Percentiles rank a stretch among this genome's conserved stretches.
Conservation (phyloP, 306 rosid species). For the Castanospermum australe region DNA sequence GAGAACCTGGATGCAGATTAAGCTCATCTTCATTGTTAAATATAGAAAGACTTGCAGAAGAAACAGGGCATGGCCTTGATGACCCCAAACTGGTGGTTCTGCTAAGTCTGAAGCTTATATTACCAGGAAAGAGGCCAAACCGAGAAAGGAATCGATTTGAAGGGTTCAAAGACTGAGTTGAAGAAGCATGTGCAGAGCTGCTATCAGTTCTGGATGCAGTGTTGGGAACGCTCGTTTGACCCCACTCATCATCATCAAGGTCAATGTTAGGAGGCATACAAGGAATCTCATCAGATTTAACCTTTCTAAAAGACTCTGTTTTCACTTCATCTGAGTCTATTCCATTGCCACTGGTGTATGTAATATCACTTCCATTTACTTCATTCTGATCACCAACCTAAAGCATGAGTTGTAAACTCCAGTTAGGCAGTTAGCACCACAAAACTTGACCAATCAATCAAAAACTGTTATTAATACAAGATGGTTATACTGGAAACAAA, state of each 20-base stretch:
- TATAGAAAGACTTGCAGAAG: slow-evolving; percentile 55
- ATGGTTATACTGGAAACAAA: slow-evolving; percentile 16
- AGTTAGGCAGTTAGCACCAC: slow-evolving; percentile 31
- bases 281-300: slow-evolving; percentile 52
- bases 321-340: slow-evolving; percentile 48
- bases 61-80: slow-evolving; percentile 65
- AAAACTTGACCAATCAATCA: slow-evolving; percentile 19
- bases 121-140: slow-evolving; percentile 81
- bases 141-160: slow-evolving; percentile 80
- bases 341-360: slow-evolving; percentile 42
- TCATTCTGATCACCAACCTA: slow-evolving; percentile 70
- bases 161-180: slow-evolving; percentile 63
- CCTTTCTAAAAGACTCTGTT: slow-evolving; percentile 54
- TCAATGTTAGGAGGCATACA: slow-evolving; percentile 53
- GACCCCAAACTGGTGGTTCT: slow-evolving; percentile 91
- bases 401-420: slow-evolving; percentile 27
- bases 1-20: slow-evolving; percentile 40
- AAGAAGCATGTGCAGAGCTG: slow-evolving; percentile 53
- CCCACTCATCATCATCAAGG: slow-evolving; percentile 64
- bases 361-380: slow-evolving; percentile 47
- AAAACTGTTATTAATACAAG: background rate
- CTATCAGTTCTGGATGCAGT: slow-evolving; percentile 53
- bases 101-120: slow-evolving; percentile 82
- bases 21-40: slow-evolving; percentile 65
- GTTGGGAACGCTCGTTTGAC: slow-evolving; percentile 30